These are phyloP conservation scores for Lathyrus aphaca DNA, from an alignment of 306 rosid species.

Conservation along the genomic window DNA sequence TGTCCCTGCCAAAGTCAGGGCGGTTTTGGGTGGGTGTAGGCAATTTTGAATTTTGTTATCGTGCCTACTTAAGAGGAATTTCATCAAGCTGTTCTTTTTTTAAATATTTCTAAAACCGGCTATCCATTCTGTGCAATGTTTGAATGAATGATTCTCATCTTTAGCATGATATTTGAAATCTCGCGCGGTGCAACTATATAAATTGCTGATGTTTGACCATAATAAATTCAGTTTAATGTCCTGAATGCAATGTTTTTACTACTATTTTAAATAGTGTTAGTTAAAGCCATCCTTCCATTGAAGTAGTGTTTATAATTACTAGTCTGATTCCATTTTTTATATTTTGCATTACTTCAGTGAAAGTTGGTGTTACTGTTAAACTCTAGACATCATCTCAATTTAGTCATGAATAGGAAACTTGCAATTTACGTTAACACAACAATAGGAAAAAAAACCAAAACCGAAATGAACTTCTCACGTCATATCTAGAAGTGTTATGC, in stretches of 20 bases:
- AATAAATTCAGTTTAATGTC: constrained; percentile 14
- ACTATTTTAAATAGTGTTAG: constrained; percentile 9
- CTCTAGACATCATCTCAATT: constrained; percentile 11
- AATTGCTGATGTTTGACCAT: not conserved
- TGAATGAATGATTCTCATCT: constrained; percentile 2
- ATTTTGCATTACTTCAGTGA: constrained; percentile 8
- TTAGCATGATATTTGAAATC: constrained; percentile 21
- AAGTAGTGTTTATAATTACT: constrained; percentile 18
- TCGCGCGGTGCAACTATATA: not conserved
- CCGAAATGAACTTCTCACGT: not conserved
- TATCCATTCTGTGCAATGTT: constrained; percentile 19
- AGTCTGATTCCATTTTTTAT: constrained; percentile 16
- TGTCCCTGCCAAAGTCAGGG: no score
- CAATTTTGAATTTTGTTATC: no score
- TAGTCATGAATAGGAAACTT: constrained; percentile 25
- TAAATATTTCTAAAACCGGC: constrained; percentile 7
- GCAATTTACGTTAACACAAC: constrained; percentile 15
- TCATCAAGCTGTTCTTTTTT: not conserved
- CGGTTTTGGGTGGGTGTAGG: no score
- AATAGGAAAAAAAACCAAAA: not conserved
- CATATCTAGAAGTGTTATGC: constrained; percentile 4
- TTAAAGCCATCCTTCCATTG: constrained; percentile 18
- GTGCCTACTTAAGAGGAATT: not conserved
- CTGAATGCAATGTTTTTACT: constrained; percentile 3
- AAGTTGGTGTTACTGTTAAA: constrained; percentile 22